Conservation (phyloP, 805 yeast genomes). For the Ogataea pignaliae region DNA sequence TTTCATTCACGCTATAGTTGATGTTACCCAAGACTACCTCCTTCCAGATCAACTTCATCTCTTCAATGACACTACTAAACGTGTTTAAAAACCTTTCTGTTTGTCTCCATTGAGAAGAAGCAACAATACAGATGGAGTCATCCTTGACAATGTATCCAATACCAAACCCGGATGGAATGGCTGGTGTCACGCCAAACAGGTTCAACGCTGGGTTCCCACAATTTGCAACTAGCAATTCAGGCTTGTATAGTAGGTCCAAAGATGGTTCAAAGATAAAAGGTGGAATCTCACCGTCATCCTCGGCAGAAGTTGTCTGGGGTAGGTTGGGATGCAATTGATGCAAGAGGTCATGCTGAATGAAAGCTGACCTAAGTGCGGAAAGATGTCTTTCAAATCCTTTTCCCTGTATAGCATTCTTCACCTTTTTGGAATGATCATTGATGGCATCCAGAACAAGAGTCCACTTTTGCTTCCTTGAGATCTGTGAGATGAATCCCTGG, state of each 20-base stretch:
- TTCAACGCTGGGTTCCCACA: conserved; percentile 59
- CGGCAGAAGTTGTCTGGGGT: conserved; percentile 24
- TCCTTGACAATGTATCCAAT: conserved; percentile 52
- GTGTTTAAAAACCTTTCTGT: conserved; percentile 53
- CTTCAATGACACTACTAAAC: conserved; percentile 44
- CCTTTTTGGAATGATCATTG: conserved; percentile 42
- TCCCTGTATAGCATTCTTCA: conserved; percentile 53
- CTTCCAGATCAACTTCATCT: conserved; percentile 37
- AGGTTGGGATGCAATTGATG: conserved; percentile 42
- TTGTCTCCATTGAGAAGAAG: conserved; percentile 57
- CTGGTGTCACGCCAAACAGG: conserved; percentile 58
- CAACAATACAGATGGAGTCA: conserved; percentile 46
- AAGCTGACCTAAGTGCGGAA: conserved; percentile 56
- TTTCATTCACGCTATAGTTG: background rate
- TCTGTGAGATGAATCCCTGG: conserved; percentile 59
- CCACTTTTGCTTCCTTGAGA: conserved; percentile 45
- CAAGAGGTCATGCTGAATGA: conserved; percentile 43
- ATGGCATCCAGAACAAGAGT: conserved; percentile 46
- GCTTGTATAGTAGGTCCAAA: conserved; percentile 31
- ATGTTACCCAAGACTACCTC: conserved; percentile 8
- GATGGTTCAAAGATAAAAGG: conserved; percentile 41
- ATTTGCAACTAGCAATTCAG: conserved; percentile 41
- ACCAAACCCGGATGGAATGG: conserved; percentile 54
- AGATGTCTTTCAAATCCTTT: conserved; percentile 71
- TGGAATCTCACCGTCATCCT: conserved; percentile 30